Evolutionary conservation across 139 green algal genomes (phyloP), one percentile per base, ranked within the genome.

Genomic region (Coelastrella sp.): DNA sequence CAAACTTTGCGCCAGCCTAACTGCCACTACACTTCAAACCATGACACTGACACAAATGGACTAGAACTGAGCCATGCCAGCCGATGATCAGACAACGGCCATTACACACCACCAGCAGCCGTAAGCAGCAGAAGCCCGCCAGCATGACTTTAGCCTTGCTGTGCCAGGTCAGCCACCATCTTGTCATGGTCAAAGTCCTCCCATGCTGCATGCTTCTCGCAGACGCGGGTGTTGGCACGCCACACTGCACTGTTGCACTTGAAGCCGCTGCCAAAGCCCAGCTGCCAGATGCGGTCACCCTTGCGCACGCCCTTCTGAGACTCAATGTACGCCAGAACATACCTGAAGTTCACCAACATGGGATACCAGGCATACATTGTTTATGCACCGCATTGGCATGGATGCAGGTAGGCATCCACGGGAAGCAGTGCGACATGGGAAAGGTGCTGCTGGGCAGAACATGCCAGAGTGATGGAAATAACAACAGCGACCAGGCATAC

Each of bases 221-320:
- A 17, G 60, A 89, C 49, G 83, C 89, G 75, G 8, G 70, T 49
- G 72, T 97, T 93, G 9, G 96, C 95, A 5, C 91, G 88, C 97
- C 96, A 99, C 56, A 99, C 97, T 11, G 96, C 96, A 84, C 93
- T 97, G 95, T 99, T 99, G 96, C 96, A 98, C 95, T 99, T 99
- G 94, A 99, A 99, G 82, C 97, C 97, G n/a, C 91, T 96, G 87
- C 97, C 97, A 93, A 99, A 99, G 76, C 92, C 97, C 73, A 99
- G 94, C 95, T 99, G 97, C 97, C 97, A 99, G 14, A 99, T 93
- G 58, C 93, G 75, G 73, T 98, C 96, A 25, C 96, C 96, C 14
- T 90, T 90, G 15, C 91, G 87, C 84, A 98, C 93, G 20, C 94
- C 93, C 72, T 94, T 91, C 56, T 89, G 61, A 10, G 90, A 84